These are phyloP conservation scores for Camellia granthamiana DNA, from an alignment of 148 eudicot genomes.

Conservation along the genomic window DNA sequence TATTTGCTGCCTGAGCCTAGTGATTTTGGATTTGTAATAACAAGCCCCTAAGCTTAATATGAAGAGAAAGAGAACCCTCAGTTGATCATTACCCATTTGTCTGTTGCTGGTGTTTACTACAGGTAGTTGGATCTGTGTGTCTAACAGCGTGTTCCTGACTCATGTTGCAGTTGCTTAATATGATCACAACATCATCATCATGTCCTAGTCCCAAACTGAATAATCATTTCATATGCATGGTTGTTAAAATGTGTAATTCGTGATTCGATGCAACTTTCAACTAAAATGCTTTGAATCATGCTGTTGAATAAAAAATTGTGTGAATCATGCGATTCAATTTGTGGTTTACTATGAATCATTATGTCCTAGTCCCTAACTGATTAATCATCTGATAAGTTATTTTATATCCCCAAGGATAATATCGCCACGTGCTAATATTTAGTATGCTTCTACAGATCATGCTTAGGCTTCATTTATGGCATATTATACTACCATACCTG, in stretches of 20 bases:
- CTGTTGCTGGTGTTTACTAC: too few species aligned
- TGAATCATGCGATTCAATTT: too few species aligned
- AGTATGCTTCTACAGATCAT: background rate
- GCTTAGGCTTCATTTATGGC: background rate
- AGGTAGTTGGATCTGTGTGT: too few species aligned
- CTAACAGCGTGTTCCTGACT: too few species aligned
- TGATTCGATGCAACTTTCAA: too few species aligned
- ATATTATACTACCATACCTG: background rate
- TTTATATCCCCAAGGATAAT: background rate
- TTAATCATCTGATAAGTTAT: background rate
- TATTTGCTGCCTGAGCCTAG: background rate
- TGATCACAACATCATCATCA: background rate
- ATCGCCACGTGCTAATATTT: background rate
- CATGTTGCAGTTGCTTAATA: background rate
- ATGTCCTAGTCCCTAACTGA: background rate
- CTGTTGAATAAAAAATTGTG: too few species aligned
- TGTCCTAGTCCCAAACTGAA: background rate
- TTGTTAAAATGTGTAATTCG: too few species aligned
- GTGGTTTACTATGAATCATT: background rate
- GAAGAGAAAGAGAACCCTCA: background rate
- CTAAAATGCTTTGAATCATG: too few species aligned
- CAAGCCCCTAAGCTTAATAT: background rate
- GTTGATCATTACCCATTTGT: background rate
- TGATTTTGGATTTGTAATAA: background rate
- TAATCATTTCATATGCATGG: background rate